Evolutionary conservation across 1,284 basidiomycete genomes (phyloP).

Genomic region (Pseudomicrostroma phylloplanum): DNA sequence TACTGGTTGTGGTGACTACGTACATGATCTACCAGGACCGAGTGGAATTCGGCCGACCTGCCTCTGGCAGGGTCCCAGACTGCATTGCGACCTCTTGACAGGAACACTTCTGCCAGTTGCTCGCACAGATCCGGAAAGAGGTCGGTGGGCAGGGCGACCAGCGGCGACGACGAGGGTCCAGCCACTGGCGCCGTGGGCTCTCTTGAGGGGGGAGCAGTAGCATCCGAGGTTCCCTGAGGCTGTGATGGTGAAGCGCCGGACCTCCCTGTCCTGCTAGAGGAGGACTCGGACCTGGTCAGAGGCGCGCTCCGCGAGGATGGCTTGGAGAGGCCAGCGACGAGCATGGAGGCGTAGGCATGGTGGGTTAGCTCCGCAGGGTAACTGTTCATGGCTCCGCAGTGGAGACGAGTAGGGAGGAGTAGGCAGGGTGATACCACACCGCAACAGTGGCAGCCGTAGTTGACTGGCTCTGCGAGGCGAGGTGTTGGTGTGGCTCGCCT

Average conservation of each 20-base stretch:
- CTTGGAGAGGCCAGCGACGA: slow-evolving; percentile 29
- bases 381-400: slow-evolving; percentile 27
- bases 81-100: slow-evolving; percentile 23
- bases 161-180: neutral
- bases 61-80: slow-evolving; percentile 35
- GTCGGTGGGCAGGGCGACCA: neutral
- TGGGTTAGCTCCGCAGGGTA: slow-evolving; percentile 40
- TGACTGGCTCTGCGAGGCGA: no score
- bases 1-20: neutral
- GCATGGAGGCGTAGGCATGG: slow-evolving; percentile 44
- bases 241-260: neutral
- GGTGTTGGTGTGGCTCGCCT: no score
- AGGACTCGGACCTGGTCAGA: no score
- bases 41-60: slow-evolving; percentile 31
- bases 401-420: neutral
- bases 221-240: neutral
- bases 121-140: slow-evolving; percentile 17
- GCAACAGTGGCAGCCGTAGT: no score
- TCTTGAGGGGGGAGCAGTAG: neutral
- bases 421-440: no score
- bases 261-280: neutral
- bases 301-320: neutral
- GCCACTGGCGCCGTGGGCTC: neutral
- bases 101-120: slow-evolving; percentile 28
- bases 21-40: slow-evolving; percentile 31